These are phyloP conservation scores for Ciborinia camelliae DNA, from an alignment of 2,329 filamentous ascomycete species.

Conservation along the genomic window DNA sequence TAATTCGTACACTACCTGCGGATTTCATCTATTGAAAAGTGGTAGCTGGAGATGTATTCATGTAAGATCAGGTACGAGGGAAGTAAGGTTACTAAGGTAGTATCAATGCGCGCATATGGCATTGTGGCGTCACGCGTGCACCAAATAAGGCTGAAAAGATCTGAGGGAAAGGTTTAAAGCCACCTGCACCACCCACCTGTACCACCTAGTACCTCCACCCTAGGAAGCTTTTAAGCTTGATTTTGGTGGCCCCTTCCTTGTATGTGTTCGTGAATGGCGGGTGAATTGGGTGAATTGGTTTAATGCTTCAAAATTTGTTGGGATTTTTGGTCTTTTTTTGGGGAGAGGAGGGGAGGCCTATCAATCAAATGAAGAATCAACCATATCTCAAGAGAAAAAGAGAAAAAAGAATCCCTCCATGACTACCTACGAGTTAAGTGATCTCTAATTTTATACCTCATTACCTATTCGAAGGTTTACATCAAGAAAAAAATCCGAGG, in stretches of 20 bases:
- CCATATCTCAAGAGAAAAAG: background rate
- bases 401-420: background rate
- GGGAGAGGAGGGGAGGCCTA: background rate
- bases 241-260: conserved; percentile 7
- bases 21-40: too few relatives aligned
- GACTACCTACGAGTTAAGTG: background rate
- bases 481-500: conserved; percentile 1
- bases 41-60: too few relatives aligned
- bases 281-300: too few relatives aligned
- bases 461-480: background rate
- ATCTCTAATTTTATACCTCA: background rate
- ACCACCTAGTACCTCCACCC: too few relatives aligned
- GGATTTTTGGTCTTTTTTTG: background rate
- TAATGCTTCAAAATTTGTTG: background rate
- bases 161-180: too few relatives aligned
- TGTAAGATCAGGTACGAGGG: too few relatives aligned
- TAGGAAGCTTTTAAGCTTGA: background rate
- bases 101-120: background rate
- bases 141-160: conserved; percentile 2
- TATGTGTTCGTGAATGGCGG: background rate
- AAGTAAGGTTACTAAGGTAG: too few relatives aligned
- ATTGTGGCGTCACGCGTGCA: too few relatives aligned
- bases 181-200: background rate
- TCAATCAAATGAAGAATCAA: background rate
- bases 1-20: too few relatives aligned